Evolutionary conservation across 257 asterid genomes (phyloP).

Genomic region (Ocimum tenuiflorum): DNA sequence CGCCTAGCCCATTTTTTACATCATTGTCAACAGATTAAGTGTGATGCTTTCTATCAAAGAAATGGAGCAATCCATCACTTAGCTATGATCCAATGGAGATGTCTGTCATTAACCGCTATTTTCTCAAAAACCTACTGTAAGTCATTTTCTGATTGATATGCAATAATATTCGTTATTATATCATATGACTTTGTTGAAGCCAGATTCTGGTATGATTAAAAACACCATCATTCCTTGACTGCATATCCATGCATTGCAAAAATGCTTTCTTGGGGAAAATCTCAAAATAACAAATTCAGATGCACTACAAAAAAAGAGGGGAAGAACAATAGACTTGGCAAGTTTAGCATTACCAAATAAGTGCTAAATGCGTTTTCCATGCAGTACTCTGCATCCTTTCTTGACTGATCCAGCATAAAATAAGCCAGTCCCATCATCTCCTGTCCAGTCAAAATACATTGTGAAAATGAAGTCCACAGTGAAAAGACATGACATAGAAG

Average conservation of each 20-base stretch:
- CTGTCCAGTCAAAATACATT: constrained; percentile 37
- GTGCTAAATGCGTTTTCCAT: constrained; percentile 93
- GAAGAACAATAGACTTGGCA: constrained; percentile 1
- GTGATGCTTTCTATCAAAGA: not conserved
- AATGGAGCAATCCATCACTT: not conserved
- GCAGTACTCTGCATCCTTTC: constrained; percentile 93
- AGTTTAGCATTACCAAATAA: constrained; percentile 47
- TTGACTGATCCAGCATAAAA: constrained; percentile 88
- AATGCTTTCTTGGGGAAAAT: not conserved
- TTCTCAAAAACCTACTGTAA: not conserved
- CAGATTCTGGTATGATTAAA: not conserved
- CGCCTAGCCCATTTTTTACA: no score
- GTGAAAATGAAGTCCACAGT: constrained; percentile 1
- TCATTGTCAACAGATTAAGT: no score
- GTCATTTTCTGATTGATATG: not conserved
- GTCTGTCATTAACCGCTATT: no score
- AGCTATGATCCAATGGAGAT: no score
- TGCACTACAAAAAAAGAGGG: not conserved
- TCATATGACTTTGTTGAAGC: not conserved
- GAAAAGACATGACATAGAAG: not conserved
- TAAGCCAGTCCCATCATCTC: constrained; percentile 92
- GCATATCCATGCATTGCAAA: not conserved
- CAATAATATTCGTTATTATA: not conserved
- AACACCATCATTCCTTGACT: constrained; percentile 9
- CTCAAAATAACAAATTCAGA: constrained; percentile 18